A percentile compares a stretch with the other conserved stretches of the same genome.
phyloP scores from a whole-genome alignment of 805 yeast genomes.

The Saccharomyces jurei region DNA sequence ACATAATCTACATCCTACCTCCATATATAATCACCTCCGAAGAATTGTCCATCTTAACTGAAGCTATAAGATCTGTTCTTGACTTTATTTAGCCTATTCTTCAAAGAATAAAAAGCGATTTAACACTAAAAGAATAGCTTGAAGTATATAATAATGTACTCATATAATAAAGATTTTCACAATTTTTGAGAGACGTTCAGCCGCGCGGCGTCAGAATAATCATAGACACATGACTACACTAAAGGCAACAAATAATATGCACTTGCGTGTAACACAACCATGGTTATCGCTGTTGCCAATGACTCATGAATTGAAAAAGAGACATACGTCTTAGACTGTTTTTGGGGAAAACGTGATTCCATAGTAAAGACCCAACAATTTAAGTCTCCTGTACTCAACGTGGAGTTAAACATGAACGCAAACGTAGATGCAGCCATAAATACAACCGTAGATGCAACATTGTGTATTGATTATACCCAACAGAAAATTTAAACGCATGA shows the following conservation, averaged over 20 bases:
- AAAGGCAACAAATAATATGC: background rate
- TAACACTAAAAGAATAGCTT: background rate
- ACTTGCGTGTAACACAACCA: background rate
- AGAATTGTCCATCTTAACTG: constrained; percentile 7
- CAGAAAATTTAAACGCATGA: background rate
- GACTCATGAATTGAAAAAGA: background rate
- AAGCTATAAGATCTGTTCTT: background rate
- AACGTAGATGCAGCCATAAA: background rate
- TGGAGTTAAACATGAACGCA: background rate
- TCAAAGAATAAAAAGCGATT: background rate
- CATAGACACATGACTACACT: background rate
- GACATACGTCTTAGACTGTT: background rate
- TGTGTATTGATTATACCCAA: background rate
- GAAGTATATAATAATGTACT: background rate
- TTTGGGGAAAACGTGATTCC: background rate
- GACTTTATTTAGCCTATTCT: background rate
- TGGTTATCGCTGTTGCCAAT: background rate
- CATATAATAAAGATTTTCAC: background rate
- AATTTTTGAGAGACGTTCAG: background rate
- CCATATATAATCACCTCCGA: constrained; percentile 19
- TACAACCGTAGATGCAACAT: background rate
- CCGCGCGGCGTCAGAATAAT: background rate
- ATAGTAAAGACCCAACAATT: background rate
- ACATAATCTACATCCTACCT: constrained; percentile 22
- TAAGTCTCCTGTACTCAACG: background rate